Evolutionary conservation across 495 filamentous ascomycete species (phyloP).

Genomic region (Antarctomyces pellizariae): DNA sequence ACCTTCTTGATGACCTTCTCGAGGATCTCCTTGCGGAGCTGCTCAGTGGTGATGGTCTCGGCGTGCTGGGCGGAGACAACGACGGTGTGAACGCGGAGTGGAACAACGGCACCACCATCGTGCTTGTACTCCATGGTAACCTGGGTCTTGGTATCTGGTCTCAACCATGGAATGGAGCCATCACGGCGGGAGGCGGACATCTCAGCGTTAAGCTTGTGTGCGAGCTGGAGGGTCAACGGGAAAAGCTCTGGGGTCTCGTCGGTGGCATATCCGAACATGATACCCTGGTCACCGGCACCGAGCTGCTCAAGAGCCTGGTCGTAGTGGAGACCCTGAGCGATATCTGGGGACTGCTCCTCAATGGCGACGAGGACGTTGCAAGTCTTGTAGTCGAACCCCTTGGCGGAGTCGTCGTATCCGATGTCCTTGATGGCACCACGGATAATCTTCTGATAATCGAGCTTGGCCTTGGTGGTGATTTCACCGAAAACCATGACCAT

Average conservation of each 20-base stretch:
- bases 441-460: slow-evolving; percentile 97
- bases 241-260: slow-evolving; percentile 96
- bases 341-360: slow-evolving; percentile 97
- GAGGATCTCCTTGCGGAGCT: slow-evolving; percentile 81
- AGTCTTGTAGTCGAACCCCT: slow-evolving; percentile 99
- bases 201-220: slow-evolving; percentile 86
- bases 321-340: slow-evolving; percentile 93
- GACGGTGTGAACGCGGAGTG: slow-evolving; percentile 81
- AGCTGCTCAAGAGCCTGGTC: slow-evolving; percentile 92
- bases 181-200: slow-evolving; percentile 75
- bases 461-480: slow-evolving; percentile 83
- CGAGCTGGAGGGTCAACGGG: slow-evolving; percentile 74
- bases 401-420: slow-evolving; percentile 85
- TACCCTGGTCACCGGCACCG: slow-evolving; percentile 97
- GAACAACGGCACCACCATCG: slow-evolving; percentile 82
- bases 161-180: slow-evolving; percentile 76
- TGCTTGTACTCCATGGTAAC: slow-evolving; percentile 97
- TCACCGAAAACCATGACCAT: slow-evolving; percentile 99
- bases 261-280: slow-evolving; percentile 99
- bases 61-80: slow-evolving; percentile 92
- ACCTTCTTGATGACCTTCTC: slow-evolving; percentile 92
- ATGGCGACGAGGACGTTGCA: slow-evolving; percentile 96
- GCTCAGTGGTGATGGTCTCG: slow-evolving; percentile 71
- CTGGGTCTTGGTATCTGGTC: slow-evolving; percentile 98
- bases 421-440: slow-evolving; percentile 93